Evolutionary conservation across 2,329 filamentous ascomycete species (phyloP).

Genomic region (Trichoderma endophyticum): DNA sequence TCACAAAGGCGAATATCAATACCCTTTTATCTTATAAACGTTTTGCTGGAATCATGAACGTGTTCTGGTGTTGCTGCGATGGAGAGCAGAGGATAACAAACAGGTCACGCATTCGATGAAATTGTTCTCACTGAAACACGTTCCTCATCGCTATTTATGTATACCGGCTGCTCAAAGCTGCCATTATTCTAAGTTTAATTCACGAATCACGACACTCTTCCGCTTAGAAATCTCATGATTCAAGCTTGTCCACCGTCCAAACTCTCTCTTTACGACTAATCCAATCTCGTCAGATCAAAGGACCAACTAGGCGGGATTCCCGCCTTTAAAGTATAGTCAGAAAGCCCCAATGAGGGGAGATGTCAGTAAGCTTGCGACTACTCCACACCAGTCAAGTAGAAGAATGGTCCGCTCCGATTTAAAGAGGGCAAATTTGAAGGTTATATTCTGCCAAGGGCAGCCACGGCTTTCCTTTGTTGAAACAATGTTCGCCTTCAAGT

Average conservation of each 20-base stretch:
- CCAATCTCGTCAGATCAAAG: background rate
- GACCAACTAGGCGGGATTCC: background rate
- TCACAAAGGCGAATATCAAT: background rate
- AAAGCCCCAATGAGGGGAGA: background rate
- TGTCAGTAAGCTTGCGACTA: background rate
- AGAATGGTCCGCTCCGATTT: background rate
- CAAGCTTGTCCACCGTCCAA: background rate
- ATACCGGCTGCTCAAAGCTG: background rate
- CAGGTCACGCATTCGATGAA: background rate
- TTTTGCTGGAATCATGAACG: background rate
- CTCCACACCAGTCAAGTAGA: background rate
- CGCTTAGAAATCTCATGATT: background rate
- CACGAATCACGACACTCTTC: background rate
- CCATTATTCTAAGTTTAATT: background rate
- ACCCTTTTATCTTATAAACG: too few species aligned
- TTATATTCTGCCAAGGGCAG: background rate
- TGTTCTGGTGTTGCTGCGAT: background rate
- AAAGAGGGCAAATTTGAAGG: background rate
- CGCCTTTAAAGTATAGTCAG: background rate
- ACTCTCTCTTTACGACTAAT: background rate
- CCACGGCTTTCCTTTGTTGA: background rate
- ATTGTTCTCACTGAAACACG: background rate
- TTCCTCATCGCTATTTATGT: background rate
- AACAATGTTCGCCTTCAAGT: background rate
- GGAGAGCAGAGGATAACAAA: background rate